These are phyloP conservation scores for Solanum ossicruentum DNA, from an alignment of 257 asterid genomes.

Conservation along the genomic window DNA sequence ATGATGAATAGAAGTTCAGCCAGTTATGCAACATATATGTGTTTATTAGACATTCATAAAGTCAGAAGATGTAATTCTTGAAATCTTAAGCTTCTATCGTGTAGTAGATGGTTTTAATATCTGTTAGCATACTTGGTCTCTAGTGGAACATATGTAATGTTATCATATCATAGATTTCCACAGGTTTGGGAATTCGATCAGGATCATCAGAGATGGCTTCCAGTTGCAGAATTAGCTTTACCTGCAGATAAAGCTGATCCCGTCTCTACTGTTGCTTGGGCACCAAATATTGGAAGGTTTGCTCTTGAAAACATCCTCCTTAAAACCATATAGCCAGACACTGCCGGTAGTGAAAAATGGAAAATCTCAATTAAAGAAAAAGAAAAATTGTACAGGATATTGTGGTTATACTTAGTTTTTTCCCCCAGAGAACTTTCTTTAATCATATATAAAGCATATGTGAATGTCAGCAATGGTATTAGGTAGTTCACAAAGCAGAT, in stretches of 20 bases:
- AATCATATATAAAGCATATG: not conserved
- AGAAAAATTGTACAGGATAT: not conserved
- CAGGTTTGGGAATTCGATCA: constrained; percentile 97
- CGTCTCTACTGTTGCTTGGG: constrained; percentile 76
- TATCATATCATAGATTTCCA: constrained; percentile 5
- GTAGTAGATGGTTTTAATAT: not conserved
- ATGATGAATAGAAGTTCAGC: not conserved
- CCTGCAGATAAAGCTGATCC: constrained; percentile 58
- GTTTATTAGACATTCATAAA: not conserved
- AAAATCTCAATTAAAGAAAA: not conserved
- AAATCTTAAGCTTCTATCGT: not conserved
- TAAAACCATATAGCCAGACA: not conserved
- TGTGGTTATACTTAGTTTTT: not conserved
- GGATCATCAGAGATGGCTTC: constrained; percentile 98
- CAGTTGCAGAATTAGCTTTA: constrained; percentile 90
- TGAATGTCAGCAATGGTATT: not conserved
- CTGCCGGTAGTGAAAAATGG: not conserved
- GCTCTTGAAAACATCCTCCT: not conserved
- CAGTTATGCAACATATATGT: not conserved
- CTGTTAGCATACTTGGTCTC: not conserved
- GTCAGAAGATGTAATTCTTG: not conserved
- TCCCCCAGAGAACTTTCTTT: not conserved
- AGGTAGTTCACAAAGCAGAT: not conserved
- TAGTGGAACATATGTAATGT: constrained; percentile 1
- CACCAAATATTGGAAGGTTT: constrained; percentile 85